These are phyloP conservation scores for Millerozyma acaciae DNA, from an alignment of 805 yeast species.

Conservation along the genomic window DNA sequence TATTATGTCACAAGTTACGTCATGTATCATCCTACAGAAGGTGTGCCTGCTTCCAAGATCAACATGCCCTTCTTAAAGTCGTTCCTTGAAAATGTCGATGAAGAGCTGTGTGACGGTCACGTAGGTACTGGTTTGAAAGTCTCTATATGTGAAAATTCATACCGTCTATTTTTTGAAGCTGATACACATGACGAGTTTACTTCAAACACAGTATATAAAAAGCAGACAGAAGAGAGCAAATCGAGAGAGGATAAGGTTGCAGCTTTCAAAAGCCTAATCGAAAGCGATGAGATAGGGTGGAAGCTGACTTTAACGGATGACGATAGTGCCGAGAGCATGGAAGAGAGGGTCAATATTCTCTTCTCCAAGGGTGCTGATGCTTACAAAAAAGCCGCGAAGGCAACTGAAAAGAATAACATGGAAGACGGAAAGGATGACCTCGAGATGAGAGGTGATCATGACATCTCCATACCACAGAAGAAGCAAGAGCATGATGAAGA, in stretches of 20 bases:
- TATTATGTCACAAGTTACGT: constrained; percentile 90
- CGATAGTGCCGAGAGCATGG: constrained; percentile 26
- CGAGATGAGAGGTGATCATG: constrained; percentile 9
- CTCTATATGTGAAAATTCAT: constrained; percentile 72
- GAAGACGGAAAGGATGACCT: constrained; percentile 6
- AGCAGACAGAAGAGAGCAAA: constrained; percentile 23
- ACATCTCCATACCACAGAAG: background rate
- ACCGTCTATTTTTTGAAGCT: constrained; percentile 75
- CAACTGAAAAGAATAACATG: constrained; percentile 9
- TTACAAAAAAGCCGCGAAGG: constrained; percentile 10
- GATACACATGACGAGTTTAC: constrained; percentile 77
- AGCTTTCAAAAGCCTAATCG: constrained; percentile 36
- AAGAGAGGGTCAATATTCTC: constrained; percentile 29
- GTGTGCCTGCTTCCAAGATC: constrained; percentile 74
- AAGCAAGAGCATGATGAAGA: background rate
- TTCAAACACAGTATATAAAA: constrained; percentile 50
- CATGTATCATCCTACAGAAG: constrained; percentile 97
- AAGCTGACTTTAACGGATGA: constrained; percentile 41
- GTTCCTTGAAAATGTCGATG: constrained; percentile 51
- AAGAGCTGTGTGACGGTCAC: constrained; percentile 57
- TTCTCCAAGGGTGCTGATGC: constrained; percentile 39
- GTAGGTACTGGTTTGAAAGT: constrained; percentile 71
- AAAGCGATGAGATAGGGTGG: constrained; percentile 56
- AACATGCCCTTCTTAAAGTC: constrained; percentile 74
- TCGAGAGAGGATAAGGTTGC: constrained; percentile 28